Evolutionary conservation across 371 early-diverging fungal species (phyloP), one percentile per base, ranked within the genome.

Genomic region (Rhizomucor pusillus): DNA sequence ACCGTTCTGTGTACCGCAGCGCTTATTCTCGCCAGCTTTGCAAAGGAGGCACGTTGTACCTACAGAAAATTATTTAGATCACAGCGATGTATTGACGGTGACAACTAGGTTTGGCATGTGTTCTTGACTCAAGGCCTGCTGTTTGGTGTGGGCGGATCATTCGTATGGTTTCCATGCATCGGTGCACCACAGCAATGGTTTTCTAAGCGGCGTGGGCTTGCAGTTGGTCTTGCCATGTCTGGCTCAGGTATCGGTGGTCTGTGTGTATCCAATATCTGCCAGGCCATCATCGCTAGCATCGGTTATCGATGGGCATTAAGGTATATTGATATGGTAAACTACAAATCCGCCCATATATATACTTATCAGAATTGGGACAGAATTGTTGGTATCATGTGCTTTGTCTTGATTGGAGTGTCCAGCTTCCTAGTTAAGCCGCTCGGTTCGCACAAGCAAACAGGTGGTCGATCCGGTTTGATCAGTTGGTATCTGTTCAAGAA

Each of bases 221-320:
- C 90, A 1, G 81, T 85, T 12, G 92, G 92, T 6, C 56, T 90
- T 9, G 85, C 87, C 12, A 77, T 86, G 57, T 50, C 58, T 16
- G 89, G 92, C 2, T 79, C 81, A 1, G 85, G 86, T 47, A 54
- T 88, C n/a, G 90, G 90, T 40, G 90, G 88, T 22, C 61, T 90
- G 19, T 53, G 70, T 36, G 48, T 87, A n/a, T 73, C 84, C n/a
- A 81, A 83, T 45, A 68, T 79, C 6, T 73, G 76, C 0, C 80
- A 80, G 13, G 74, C 79, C 2, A 60, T 80, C 47, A 68, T 88
- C 29, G 44, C 60, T 3, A 48, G 59, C 1, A 41, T 88, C 14
- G 86, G 79, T 3, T 75, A 80, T 56, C 72, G 68, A 22, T 89
- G 89, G 89, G 77, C 87, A 1, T 61, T 88, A 48, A 71, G 87